Base-by-base conservation (phyloP, 2,329 filamentous ascomycete species). In the Xylogone sp. region DNA sequence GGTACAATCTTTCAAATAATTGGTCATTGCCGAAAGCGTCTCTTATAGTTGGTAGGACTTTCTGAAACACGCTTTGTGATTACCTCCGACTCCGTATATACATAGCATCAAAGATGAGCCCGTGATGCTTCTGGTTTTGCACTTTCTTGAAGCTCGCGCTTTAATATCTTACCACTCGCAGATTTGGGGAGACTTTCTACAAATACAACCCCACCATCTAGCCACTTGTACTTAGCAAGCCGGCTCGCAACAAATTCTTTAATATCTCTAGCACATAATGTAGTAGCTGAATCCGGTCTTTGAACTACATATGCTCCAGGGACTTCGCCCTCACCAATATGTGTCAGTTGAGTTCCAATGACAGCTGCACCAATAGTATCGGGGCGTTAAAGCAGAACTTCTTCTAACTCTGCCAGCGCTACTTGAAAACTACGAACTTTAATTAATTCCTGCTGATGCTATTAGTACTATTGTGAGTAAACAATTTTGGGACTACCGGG, bases 181-280 rank as follows among this genome's bases (percentile, higher is more conserved):
- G 78, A 83, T 71, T 85, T 89, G n/a, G 87, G 86, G 21, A 90
- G 82, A n/a, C 71, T 72, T 20, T 85, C 77, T 2, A 86, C 71
- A 62, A 89, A 87, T 8, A 76, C 68, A 13, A 90, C 77, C 0
- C 87, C 87, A 6, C 81, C 81, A 53, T 81, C 81, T 53, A 90
- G 73, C 63, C 80, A 77, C 69, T 90, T 90, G 62, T 85, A 79
- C 53, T 70, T 73, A 0, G 81, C 76, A n/a, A 85, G 80, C 45
- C 78, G 76, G 58, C 75, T 73, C 51, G 82, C 77, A 43, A 87
- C 75, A 65, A 81, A 79, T 16, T 64, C 63, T 58, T 76, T 73
- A 48, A 89, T 77, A 19, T 81, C 75, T 27, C 74, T 65, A 1
- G 75, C 76, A 1, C 77, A 74, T 13, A 71, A 69, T 27, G 69